Percentiles rank a stretch among this genome's conserved stretches.
These are phyloP conservation scores for Fusarium circinatum DNA, from an alignment of 2,329 filamentous ascomycete species.

Conservation along the genomic window DNA sequence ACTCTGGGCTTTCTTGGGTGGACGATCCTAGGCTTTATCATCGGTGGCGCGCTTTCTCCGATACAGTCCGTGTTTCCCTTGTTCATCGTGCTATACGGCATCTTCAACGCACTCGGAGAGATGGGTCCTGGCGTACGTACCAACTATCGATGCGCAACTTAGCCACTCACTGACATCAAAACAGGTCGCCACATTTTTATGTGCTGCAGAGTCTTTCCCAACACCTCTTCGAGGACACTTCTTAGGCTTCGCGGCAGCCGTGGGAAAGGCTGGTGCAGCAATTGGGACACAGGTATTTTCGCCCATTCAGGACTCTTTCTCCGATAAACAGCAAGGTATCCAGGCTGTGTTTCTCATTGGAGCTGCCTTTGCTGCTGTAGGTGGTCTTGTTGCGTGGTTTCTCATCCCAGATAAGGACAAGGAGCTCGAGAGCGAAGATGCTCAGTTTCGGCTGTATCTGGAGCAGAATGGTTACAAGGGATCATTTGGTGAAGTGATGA, in stretches of 20 bases:
- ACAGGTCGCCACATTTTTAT: not conserved
- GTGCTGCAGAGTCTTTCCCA: not conserved
- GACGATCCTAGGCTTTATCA: not conserved
- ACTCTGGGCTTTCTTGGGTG: not conserved
- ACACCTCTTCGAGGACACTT: not conserved
- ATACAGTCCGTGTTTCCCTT: not conserved
- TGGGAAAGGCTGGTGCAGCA: not conserved
- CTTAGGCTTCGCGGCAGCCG: not conserved
- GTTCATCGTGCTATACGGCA: not conserved
- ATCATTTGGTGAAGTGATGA: not conserved
- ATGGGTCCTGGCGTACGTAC: not conserved
- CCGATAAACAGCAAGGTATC: not conserved
- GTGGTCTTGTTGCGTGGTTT: not conserved
- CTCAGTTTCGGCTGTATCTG: not conserved
- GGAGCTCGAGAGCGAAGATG: not conserved
- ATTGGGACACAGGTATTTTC: not conserved
- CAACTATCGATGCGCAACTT: no score
- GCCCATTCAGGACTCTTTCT: not conserved
- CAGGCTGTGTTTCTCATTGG: not conserved
- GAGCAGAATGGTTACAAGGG: not conserved
- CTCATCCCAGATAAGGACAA: not conserved
- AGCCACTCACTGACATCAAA: not conserved
- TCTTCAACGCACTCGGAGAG: not conserved
- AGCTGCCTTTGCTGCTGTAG: not conserved
- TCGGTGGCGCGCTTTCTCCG: not conserved